Conservation (phyloP, 148 eudicot species). For the Silene latifolia region DNA sequence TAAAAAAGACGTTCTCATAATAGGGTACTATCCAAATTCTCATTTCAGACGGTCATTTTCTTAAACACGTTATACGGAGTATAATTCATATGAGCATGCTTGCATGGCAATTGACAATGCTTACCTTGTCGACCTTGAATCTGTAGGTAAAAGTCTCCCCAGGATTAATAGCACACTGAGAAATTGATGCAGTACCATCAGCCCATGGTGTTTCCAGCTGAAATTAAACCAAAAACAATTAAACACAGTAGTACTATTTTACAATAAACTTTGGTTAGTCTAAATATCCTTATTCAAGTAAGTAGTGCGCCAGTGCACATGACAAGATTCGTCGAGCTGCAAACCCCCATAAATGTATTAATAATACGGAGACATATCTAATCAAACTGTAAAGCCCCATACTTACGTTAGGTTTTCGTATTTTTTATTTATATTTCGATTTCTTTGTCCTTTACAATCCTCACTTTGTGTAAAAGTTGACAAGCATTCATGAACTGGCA, state of each 20-base stretch:
- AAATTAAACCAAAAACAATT: neutral
- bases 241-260: too few species aligned
- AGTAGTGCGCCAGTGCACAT: constrained; percentile 7
- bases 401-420: neutral
- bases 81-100: too few species aligned
- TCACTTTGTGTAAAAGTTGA: too few species aligned
- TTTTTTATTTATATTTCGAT: neutral
- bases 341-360: neutral
- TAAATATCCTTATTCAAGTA: neutral
- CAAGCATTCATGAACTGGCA: neutral
- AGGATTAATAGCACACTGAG: constrained; percentile 73
- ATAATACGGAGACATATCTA: neutral
- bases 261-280: too few species aligned
- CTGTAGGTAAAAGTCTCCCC: constrained; percentile 69
- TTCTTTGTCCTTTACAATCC: neutral
- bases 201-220: constrained; percentile 93
- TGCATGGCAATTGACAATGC: too few species aligned
- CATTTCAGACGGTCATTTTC: too few species aligned
- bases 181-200: constrained; percentile 86
- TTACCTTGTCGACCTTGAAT: constrained; percentile 67
- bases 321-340: constrained; percentile 9
- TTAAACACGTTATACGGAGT: too few species aligned
- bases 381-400: neutral
- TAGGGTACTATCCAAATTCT: too few species aligned
- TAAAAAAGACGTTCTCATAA: too few species aligned